Base-by-base conservation (phyloP, 2,329 filamentous ascomycete genomes). In the Phialophora expanda region DNA sequence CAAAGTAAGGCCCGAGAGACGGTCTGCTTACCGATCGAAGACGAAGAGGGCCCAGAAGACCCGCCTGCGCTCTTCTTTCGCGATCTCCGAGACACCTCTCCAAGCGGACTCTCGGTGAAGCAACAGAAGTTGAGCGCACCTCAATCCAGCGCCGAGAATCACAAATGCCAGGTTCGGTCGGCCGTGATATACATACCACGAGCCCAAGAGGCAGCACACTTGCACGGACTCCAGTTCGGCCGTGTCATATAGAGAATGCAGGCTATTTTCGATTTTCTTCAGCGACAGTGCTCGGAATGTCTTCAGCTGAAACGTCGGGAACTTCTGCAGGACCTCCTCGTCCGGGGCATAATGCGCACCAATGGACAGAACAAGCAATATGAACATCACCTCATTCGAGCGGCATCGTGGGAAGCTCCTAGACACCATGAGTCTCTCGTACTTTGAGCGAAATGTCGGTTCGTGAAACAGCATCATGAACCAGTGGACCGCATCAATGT, bases 401-500 rank as follows among this genome's bases (percentile, higher is more conserved):
- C 80, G 75, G 0, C 74, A 73, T 3, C 73, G 72, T 12, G 74
- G 70, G 0, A 78, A 78, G 26, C 67, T 70, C 3, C 78, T 76
- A 62, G 78, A 76, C 0, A 71, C 66, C 4, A 81, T 73, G 9
- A 75, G 74, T 7, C 70, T 66, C 38, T 80, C 76, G 7, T 71
- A 72, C 12, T 66, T 69, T 3, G 26, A 34, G 20, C 79, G 76
- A 51, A 81, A 80, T 38, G 73, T 78, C 1, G 78, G 79, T 60
- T 81, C 79, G 61, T 78, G 78, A n/a, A 82, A 74, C 0, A 78
- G 77, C 9, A 81, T 73, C 14, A 79, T 80, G 57, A 82, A 81
- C 79, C 80, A 82, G 69, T 81, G 79, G 12, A 82, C 75, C 0
- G 77, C 69, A 41, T 76, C 74, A 58, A 82, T 79, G 56, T 81